phyloP scores from a whole-genome alignment of 1,284 basidiomycete species.

The Termitomyces sp. region DNA sequence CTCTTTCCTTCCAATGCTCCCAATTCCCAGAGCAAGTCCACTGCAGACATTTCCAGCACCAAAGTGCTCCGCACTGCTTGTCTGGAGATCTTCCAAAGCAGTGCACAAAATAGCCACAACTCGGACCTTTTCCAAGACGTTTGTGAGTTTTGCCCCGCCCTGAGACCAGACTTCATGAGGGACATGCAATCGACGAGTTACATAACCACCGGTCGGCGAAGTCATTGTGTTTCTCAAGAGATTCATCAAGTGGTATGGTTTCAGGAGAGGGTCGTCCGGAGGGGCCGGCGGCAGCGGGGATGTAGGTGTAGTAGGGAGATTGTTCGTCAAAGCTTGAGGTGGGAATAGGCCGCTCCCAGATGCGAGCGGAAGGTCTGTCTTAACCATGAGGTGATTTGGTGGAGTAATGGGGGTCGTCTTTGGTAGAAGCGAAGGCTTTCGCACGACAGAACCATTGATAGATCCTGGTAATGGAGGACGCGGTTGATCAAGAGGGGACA shows the following conservation, averaged over 20 bases:
- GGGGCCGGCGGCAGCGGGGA: conserved; percentile 68
- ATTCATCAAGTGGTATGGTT: conserved; percentile 89
- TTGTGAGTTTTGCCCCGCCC: conserved; percentile 76
- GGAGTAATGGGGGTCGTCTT: conserved; percentile 47
- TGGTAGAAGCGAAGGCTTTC: conserved; percentile 59
- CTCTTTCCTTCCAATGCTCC: conserved; percentile 63
- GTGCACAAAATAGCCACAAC: conserved; percentile 75
- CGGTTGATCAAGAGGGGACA: conserved; percentile 42
- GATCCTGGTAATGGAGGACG: conserved; percentile 46
- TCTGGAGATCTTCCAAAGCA: conserved; percentile 72
- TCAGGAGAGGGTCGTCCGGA: conserved; percentile 70
- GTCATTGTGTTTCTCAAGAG: conserved; percentile 78
- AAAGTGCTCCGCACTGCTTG: conserved; percentile 62
- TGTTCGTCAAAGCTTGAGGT: conserved; percentile 46
- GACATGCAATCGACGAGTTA: conserved; percentile 84
- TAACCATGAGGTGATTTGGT: conserved; percentile 43
- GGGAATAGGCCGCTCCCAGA: conserved; percentile 30
- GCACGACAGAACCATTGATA: conserved; percentile 33
- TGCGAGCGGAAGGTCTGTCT: conserved; percentile 46
- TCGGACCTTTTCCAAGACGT: conserved; percentile 80
- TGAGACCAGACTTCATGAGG: conserved; percentile 89
- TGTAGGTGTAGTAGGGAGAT: conserved; percentile 65
- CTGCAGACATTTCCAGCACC: conserved; percentile 74
- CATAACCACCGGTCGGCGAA: conserved; percentile 79
- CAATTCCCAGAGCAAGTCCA: conserved; percentile 66